Evolutionary conservation across 768 basidiomycete genomes (phyloP).

Genomic region (Boletus barrowsii): DNA sequence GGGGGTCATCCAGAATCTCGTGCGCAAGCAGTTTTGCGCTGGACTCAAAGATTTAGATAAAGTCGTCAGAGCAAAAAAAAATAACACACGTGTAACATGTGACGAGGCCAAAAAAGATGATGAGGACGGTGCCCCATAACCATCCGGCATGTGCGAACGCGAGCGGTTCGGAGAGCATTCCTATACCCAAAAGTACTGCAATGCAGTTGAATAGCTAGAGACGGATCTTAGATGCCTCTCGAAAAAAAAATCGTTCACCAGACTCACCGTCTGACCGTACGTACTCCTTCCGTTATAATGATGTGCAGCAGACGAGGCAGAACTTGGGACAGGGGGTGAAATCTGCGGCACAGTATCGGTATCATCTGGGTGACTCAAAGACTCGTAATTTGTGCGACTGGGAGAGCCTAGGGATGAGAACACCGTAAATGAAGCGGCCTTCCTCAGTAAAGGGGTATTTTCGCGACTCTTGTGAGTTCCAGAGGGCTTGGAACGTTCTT

Average conservation of each 20-base stretch:
- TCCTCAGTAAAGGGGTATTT: slow-evolving; percentile 41
- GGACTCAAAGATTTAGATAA: slow-evolving; percentile 7
- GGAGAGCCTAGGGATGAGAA: slow-evolving; percentile 4
- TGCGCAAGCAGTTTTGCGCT: slow-evolving; percentile 86
- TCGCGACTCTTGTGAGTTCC: slow-evolving; percentile 8
- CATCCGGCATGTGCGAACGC: slow-evolving; percentile 93
- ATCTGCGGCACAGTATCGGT: background rate
- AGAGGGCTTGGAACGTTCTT: background rate
- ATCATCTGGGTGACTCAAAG: background rate
- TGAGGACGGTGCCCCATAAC: slow-evolving; percentile 70
- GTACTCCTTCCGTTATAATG: slow-evolving; percentile 58
- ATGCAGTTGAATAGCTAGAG: slow-evolving; percentile 83
- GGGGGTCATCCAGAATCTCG: slow-evolving; percentile 67
- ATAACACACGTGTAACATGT: slow-evolving; percentile 84
- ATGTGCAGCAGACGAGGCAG: slow-evolving; percentile 10
- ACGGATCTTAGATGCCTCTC: slow-evolving; percentile 1
- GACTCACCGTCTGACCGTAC: slow-evolving; percentile 66
- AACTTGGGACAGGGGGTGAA: background rate
- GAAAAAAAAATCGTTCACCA: background rate
- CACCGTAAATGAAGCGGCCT: slow-evolving; percentile 36
- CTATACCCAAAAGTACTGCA: slow-evolving; percentile 83
- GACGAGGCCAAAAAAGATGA: slow-evolving; percentile 72
- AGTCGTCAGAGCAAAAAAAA: background rate
- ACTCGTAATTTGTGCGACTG: background rate
- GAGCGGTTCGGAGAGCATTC: slow-evolving; percentile 84